A percentile compares a stretch with the other conserved stretches of the same genome.
Evolutionary conservation across 768 basidiomycete species (phyloP).

Genomic region (Sutorius australiensis): DNA sequence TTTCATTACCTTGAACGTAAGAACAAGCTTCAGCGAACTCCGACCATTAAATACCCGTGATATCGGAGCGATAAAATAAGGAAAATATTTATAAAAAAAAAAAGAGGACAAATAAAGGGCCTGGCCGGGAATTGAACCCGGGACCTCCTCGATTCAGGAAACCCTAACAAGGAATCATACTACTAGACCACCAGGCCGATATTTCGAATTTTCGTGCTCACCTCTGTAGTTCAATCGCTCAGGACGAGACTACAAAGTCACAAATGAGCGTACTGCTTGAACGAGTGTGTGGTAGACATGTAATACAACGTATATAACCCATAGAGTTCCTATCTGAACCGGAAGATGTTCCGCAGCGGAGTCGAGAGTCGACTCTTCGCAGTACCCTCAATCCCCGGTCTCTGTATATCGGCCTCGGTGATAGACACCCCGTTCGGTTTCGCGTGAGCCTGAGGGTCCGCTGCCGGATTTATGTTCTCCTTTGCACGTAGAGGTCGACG

Average conservation of each 20-base stretch:
- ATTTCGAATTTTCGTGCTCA: accelerated
- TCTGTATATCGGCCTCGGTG: constrained; percentile 18
- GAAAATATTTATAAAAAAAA: background rate
- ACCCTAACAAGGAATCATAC: constrained; percentile 66
- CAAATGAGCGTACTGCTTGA: background rate
- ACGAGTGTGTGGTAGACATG: constrained; percentile 8
- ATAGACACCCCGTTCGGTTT: constrained; percentile 13
- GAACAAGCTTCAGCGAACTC: constrained; percentile 1
- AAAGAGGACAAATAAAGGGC: constrained; percentile 28
- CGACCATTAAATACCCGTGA: background rate
- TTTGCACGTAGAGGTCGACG: constrained; percentile 13
- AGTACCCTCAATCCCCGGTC: constrained; percentile 22
- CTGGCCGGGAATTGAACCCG: constrained; percentile 59
- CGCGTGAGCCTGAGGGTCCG: constrained; percentile 3
- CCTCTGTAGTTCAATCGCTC: background rate
- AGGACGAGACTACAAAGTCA: too few relatives aligned
- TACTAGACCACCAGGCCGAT: constrained; percentile 58
- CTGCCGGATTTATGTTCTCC: constrained; percentile 7
- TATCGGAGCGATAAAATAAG: background rate
- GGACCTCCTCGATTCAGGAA: constrained; percentile 48
- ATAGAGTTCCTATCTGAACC: constrained; percentile 22
- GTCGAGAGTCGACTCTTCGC: constrained; percentile 25
- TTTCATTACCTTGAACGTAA: background rate
- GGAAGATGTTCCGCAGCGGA: constrained; percentile 32
- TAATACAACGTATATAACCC: background rate